Evolutionary conservation across 352 stramenopile genomes (phyloP), one percentile per base, ranked within the genome.

Genomic region (Phytopythium oedochilum): DNA sequence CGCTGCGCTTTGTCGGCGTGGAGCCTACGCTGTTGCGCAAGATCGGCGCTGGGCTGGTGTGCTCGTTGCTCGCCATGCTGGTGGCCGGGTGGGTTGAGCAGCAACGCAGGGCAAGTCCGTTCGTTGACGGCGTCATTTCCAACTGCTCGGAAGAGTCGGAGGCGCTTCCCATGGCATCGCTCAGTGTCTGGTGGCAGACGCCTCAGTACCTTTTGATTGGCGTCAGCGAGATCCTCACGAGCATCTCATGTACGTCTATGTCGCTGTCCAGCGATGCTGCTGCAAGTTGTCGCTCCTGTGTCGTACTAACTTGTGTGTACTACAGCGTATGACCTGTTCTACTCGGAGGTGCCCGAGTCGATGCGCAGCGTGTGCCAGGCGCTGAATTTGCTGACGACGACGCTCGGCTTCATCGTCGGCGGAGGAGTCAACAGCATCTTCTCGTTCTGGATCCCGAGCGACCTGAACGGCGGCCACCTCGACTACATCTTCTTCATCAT

Each of bases 331-430:
- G 86, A 94, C 60, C 63, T 97, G n/a, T 97, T 97, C 62, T 97
- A 97, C 64, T 93, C 86, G 18, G 87, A 97, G 64, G 89, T 96
- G 5, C 90, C 90, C 11, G 78, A 88, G 65, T 89, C 78, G 26
- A 97, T 97, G 89, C 80, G 89, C 45, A 96, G 88, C 54, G 86
- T 97, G 7, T 94, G 86, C 53, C 87, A 96, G 46, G 86, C 89
- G 11, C 75, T 96, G 10, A 97, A 97, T 57, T 45, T 97, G 40
- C 66, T 97, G 20, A 97, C 88, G 1, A 97, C 84, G 1, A 96
- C 90, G 45, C 72, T 97, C 23, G 89, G 89, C 3, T 94, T 83
- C 57, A 92, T 96, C 46, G 82, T 94, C 20, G 73, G 78, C 1
- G 85, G 81, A 1, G 83, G 76, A 2, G 62, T 94, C 44, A 94